These are phyloP conservation scores for Magnolia sinica DNA, from an alignment of 164 flowering plant genomes.

Conservation along the genomic window DNA sequence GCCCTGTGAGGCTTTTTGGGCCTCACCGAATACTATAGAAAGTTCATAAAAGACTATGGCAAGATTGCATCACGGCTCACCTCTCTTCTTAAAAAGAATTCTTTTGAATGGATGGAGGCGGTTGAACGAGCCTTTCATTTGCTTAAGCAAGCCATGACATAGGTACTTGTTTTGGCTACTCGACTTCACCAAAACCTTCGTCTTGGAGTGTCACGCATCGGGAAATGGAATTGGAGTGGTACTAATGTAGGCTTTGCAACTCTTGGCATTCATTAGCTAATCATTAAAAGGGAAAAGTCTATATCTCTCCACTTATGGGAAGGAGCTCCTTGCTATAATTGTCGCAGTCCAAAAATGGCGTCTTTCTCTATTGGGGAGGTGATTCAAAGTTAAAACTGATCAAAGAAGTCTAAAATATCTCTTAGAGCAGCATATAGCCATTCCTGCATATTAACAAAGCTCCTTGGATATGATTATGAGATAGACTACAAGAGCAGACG, in stretches of 20 bases:
- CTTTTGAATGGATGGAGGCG: no score
- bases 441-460: neutral
- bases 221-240: neutral
- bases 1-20: neutral
- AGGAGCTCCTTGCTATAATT: neutral
- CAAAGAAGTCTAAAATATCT: neutral
- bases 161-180: neutral
- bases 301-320: neutral
- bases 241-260: neutral
- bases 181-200: neutral
- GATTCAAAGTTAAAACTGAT: neutral
- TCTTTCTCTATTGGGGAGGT: neutral
- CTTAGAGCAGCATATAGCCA: neutral
- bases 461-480: slow-evolving; percentile 1
- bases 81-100: no score
- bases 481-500: neutral
- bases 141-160: no score
- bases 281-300: neutral
- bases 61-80: no score
- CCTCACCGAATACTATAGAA: no score
- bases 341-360: slow-evolving; percentile 3
- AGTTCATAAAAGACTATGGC: no score
- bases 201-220: neutral
- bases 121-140: no score
- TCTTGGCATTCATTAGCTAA: neutral